These are phyloP conservation scores for Microsporum audouinii DNA, from an alignment of 2,329 filamentous ascomycete species.

Conservation along the genomic window DNA sequence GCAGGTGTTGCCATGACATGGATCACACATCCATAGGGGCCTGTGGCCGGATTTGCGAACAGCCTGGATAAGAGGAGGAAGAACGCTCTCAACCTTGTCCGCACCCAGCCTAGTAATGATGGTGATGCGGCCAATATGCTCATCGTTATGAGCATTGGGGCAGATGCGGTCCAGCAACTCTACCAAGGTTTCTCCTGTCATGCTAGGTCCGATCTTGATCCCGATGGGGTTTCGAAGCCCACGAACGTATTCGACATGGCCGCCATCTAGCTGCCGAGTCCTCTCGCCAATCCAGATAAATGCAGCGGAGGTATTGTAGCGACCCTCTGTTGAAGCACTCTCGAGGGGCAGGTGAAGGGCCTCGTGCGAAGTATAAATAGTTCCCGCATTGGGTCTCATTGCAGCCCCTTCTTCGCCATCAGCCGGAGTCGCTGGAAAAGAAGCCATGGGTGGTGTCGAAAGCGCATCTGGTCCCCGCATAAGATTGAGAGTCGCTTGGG, in stretches of 20 bases:
- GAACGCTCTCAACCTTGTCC: background rate
- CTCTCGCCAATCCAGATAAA: background rate
- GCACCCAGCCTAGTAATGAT: conserved; percentile 3
- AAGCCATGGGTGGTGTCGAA: background rate
- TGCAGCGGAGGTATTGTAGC: background rate
- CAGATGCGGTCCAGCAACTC: background rate
- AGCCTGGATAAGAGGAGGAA: background rate
- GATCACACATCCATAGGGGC: conserved; percentile 5
- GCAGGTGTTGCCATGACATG: conserved; percentile 2
- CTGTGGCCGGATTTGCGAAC: conserved; percentile 1
- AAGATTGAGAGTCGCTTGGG: background rate
- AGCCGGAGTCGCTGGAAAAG: background rate
- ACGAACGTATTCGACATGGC: background rate
- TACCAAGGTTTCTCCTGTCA: background rate
- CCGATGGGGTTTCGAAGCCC: background rate
- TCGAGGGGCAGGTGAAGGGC: background rate
- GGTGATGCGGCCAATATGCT: background rate
- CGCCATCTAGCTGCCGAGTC: background rate
- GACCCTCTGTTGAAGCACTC: background rate
- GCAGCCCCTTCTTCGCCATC: background rate
- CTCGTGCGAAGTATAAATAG: background rate
- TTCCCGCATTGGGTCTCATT: background rate
- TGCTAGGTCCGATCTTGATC: background rate
- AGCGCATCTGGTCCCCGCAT: background rate
- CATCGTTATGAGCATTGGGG: background rate